Evolutionary conservation across 192 early-diverging fungal species (phyloP), one percentile per base, ranked within the genome.

Genomic region (Coemansia sp.): DNA sequence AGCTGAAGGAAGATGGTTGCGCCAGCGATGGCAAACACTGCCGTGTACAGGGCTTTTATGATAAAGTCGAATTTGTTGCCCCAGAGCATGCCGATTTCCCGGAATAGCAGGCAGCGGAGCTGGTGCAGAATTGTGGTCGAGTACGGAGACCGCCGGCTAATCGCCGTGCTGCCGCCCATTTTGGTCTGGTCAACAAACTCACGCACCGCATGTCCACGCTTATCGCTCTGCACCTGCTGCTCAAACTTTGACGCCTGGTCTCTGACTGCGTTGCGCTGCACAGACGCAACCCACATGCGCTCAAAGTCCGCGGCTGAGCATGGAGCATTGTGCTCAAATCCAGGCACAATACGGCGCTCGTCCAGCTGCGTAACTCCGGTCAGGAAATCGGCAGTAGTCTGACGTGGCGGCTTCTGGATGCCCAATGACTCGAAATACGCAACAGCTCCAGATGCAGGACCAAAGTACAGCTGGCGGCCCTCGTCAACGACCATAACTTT

Each of bases 1-100:
- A 92, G 71, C 22, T 74, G 60, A 32, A 86, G 86, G 76, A 88
- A 92, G 29, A 89, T 85, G 22, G 87, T 87, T 27, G 88, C 90
- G 65, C 88, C 86, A 64, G 91, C 86, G 38, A 90, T 57, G 51
- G 88, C 88, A 76, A 91, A 89, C 59, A 88, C 23, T 29, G 71
- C 69, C 59, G 78, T 79, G 66, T 83, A 92, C 55, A 82, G 60
- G n/a, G 77, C 62, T 52, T 85, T 85, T 57, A 87, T 84, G 48
- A 89, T 61, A 2, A 88, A 64, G 12, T 76, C 66, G n/a, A 52
- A 64, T 45, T 70, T 67, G 69, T 85, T 85, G 47, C 87, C 88
- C 21, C 61, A 60, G 21, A 87, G 62, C 14, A 92, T 83, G 62
- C 87, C 82, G 65, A 77, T 77, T 67, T 92, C 88, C 45, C 90